Conservation (phyloP, 495 filamentous ascomycete species). For the Penicillium longicatenatum region DNA sequence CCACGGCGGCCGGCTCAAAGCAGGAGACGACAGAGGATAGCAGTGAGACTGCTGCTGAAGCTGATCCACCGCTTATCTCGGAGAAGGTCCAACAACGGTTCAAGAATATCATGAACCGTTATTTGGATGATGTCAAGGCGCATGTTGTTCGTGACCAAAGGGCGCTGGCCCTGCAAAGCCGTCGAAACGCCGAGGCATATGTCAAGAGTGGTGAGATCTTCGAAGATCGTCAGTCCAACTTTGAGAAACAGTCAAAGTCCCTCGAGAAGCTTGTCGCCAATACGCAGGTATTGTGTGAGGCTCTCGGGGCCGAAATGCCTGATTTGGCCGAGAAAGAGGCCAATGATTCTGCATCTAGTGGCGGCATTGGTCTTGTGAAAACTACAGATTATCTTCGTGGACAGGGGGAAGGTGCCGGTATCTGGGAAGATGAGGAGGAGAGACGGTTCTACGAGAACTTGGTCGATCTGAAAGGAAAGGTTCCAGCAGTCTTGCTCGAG, state of each 20-base stretch:
- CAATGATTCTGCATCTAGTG: slow-evolving; percentile 59
- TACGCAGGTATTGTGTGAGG: slow-evolving; percentile 87
- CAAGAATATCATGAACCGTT: slow-evolving; percentile 81
- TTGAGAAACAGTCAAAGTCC: slow-evolving; percentile 87
- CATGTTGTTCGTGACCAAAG: slow-evolving; percentile 91
- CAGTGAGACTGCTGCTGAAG: slow-evolving; percentile 37
- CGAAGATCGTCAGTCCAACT: slow-evolving; percentile 94
- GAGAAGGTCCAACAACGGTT: slow-evolving; percentile 84
- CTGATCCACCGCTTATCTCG: slow-evolving; percentile 70
- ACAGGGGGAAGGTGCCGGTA: slow-evolving; percentile 88
- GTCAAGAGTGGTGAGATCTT: slow-evolving; percentile 99
- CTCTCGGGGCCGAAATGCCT: slow-evolving; percentile 91
- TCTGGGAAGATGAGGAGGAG: slow-evolving; percentile 99
- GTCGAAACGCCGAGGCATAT: slow-evolving; percentile 96
- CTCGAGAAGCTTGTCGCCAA: slow-evolving; percentile 90
- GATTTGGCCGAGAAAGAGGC: slow-evolving; percentile 83
- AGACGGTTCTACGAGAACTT: slow-evolving; percentile 97
- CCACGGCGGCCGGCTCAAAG: slow-evolving; percentile 45
- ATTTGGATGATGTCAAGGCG: slow-evolving; percentile 89
- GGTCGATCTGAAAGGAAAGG: slow-evolving; percentile 91
- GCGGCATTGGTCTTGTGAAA: slow-evolving; percentile 89
- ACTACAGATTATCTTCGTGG: slow-evolving; percentile 90
- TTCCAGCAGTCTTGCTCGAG: slow-evolving; percentile 89
- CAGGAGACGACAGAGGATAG: slow-evolving; percentile 47
- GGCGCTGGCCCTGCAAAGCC: slow-evolving; percentile 75